Percentiles rank a stretch among this genome's conserved stretches.
Evolutionary conservation across 192 early-diverging fungal genomes (phyloP).

Genomic region (Globomyces pollinis-pini): DNA sequence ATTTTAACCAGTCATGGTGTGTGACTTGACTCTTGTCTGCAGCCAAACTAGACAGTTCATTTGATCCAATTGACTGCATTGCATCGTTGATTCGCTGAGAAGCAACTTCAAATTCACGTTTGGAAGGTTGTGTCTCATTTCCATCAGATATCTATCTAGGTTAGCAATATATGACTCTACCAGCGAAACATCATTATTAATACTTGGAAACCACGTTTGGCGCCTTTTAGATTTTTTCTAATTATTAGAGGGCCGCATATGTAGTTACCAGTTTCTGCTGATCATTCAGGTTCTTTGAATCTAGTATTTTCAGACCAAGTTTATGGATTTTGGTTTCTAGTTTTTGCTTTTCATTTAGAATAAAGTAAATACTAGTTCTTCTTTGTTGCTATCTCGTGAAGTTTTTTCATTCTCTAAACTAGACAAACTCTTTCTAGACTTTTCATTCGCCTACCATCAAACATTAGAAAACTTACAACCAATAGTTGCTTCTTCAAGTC

Average conservation of each 20-base stretch:
- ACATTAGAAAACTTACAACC: background rate
- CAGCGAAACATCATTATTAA: background rate
- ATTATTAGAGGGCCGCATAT: background rate
- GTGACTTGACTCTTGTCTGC: background rate
- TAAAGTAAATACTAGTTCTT: too few species aligned
- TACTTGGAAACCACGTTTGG: background rate
- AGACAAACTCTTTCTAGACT: background rate
- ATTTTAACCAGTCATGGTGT: background rate
- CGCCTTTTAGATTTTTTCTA: background rate
- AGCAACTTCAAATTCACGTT: background rate
- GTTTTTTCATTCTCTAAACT: background rate
- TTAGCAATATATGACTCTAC: background rate
- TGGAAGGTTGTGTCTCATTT: background rate
- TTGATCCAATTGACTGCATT: background rate
- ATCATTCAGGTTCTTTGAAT: background rate
- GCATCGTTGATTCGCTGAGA: background rate
- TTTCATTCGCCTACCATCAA: background rate
- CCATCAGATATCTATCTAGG: background rate
- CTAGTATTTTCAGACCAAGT: background rate
- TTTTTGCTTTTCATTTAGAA: background rate
- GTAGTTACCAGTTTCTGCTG: background rate
- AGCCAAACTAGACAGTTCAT: background rate
- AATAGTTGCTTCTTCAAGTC: constrained; percentile 7
- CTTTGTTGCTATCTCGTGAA: too few species aligned
- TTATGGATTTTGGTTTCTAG: background rate